Base-by-base conservation (phyloP, 768 basidiomycete genomes). In the Tricholoma matsutake region DNA sequence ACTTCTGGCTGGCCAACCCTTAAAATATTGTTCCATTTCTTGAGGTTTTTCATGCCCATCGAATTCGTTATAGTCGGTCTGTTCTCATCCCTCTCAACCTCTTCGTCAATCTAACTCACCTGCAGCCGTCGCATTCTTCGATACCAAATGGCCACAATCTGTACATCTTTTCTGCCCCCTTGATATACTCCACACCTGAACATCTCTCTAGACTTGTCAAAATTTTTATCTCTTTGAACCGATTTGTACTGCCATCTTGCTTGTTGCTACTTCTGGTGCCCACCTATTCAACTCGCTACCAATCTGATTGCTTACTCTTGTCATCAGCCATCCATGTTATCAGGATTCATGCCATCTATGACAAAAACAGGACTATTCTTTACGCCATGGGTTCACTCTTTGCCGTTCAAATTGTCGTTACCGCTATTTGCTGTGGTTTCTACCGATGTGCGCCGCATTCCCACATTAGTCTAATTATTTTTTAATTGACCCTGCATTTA, bases 181-280 rank as follows among this genome's bases (percentile, higher is more conserved):
- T 57, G 56, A 47, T 31, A 10, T 31, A 10, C 18, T 52, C 58
- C 59, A 47, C 14, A 31, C 41, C 20, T 62, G 14, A 56, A 54
- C 49, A 28, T 60, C 25, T 55, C 32, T 34, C 64, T 10, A 89
- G 84, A 72, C 77, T 28, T 94, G 92, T 71, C 71, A 78, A 52
- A 79, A 81, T 13, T 91, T 93, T 75, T 94, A 82, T 75, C 85
- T 93, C 25, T 94, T 93, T 64, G 92, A 94, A 67, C 92, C 92
- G 63, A 92, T 94, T 68, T 86, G 86, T 70, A 93, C 92, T 14
- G 91, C 91, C 2, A 75, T 93, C 67, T 81, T 94, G 43, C 82
- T 94, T 57, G 88, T 86, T n/a, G 81, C 84, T 6, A 82, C 87
- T 57, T 87, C 89, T 14, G 75, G 85, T 86, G 57, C 16, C 78